phyloP scores from a whole-genome alignment of 345 rosid genomes.

The Rubroshorea leprosula region DNA sequence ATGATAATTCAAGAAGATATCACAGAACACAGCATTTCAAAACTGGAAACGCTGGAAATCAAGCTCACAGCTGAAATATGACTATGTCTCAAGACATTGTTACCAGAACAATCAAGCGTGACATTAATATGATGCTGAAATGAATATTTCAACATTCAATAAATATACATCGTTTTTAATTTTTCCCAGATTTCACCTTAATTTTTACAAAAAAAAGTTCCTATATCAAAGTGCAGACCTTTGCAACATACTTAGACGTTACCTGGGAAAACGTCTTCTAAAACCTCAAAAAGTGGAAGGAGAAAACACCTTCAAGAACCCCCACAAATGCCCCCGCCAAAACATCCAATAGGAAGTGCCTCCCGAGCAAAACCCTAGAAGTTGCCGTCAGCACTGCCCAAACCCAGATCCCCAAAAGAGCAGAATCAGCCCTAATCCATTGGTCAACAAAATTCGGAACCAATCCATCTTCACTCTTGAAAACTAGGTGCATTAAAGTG shows the following conservation, averaged over 20 bases:
- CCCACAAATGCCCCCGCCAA: constrained; percentile 68
- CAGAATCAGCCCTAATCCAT: constrained; percentile 15
- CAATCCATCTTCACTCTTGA: constrained; percentile 4
- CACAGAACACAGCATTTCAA: too few species aligned
- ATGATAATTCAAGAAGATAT: too few species aligned
- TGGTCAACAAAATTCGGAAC: constrained; percentile 9
- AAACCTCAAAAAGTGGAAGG: constrained; percentile 37
- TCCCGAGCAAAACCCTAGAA: constrained; percentile 79
- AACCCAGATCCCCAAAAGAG: constrained; percentile 32
- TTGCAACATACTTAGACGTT: not conserved
- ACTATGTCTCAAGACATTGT: too few species aligned
- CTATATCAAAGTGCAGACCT: not conserved
- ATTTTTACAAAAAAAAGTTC: not conserved
- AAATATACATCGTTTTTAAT: not conserved
- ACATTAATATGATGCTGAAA: too few species aligned
- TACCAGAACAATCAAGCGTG: too few species aligned
- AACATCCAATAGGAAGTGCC: constrained; percentile 70
- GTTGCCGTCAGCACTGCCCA: constrained; percentile 68
- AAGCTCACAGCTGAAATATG: too few species aligned
- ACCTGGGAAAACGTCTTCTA: constrained; percentile 13
- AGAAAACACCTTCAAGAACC: constrained; percentile 52
- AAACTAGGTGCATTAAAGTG: constrained; percentile 40
- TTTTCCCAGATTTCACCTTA: not conserved
- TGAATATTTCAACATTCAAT: too few species aligned
- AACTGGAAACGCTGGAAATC: too few species aligned